Conservation (phyloP, 495 filamentous ascomycete species). For the Aspergillus indologenus region DNA sequence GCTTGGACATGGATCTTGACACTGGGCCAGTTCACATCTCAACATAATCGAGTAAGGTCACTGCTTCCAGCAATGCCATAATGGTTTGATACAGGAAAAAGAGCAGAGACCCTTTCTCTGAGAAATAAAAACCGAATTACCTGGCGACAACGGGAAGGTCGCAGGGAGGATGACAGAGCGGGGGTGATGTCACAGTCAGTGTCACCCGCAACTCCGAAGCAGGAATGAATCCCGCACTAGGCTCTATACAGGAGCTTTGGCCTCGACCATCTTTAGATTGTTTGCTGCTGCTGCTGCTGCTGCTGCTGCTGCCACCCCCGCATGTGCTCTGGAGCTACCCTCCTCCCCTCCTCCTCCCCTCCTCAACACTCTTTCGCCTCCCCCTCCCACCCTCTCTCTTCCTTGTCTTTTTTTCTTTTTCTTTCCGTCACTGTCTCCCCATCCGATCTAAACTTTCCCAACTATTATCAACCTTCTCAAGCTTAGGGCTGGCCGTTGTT, state of each 20-base stretch:
- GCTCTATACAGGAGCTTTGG: slow-evolving; percentile 11
- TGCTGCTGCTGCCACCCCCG: not conserved
- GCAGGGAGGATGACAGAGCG: no score
- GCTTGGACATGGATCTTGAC: not conserved
- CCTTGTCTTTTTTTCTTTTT: not conserved
- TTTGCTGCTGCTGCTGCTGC: no score
- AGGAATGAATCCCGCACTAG: no score
- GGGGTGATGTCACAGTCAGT: slow-evolving; percentile 23
- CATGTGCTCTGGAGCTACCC: not conserved
- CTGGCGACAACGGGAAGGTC: not conserved
- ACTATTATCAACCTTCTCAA: not conserved
- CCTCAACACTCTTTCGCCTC: not conserved
- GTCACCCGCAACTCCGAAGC: not conserved
- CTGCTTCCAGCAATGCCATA: no score
- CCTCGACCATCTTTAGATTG: slow-evolving; percentile 7
- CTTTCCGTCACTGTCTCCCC: not conserved
- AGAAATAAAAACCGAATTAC: slow-evolving; percentile 4
- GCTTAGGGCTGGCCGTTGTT: not conserved
- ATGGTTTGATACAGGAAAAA: no score
- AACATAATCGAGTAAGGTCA: no score
- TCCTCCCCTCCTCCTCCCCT: not conserved
- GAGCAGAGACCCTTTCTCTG: no score
- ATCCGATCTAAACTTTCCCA: not conserved
- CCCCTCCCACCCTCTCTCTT: not conserved
- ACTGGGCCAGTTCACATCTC: no score